Conservation (phyloP, 257 asterid species). For the Hygrophila difformis region DNA sequence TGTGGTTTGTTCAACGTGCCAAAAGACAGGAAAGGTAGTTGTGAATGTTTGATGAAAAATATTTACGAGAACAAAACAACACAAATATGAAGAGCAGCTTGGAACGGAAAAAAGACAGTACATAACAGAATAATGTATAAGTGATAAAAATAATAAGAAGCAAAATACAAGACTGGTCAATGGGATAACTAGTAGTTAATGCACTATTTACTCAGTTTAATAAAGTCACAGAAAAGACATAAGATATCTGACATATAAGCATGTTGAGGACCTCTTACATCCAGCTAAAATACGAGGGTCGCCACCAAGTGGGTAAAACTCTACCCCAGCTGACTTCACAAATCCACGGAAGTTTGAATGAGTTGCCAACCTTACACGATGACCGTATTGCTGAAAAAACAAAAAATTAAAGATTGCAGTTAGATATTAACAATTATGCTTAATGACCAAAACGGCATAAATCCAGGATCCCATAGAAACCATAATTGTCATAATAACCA, state of each 20-base stretch:
- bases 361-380: constrained; percentile 88
- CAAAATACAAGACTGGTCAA: too few relatives aligned
- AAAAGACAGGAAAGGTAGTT: too few relatives aligned
- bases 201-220: not conserved
- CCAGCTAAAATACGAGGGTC: constrained; percentile 97
- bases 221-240: constrained; percentile 1
- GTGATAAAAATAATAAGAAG: too few relatives aligned
- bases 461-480: too few relatives aligned
- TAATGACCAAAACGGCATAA: not conserved
- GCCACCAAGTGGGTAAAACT: constrained; percentile 90
- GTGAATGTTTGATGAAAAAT: too few relatives aligned
- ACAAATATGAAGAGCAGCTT: too few relatives aligned
- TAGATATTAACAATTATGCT: constrained; percentile 3
- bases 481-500: too few relatives aligned
- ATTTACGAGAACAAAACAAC: too few relatives aligned
- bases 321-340: constrained; percentile 82
- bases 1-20: too few relatives aligned
- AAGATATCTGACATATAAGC: constrained; percentile 9
- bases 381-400: constrained; percentile 71
- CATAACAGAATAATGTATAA: too few relatives aligned
- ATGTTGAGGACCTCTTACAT: constrained; percentile 74
- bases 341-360: constrained; percentile 77
- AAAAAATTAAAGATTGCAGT: constrained; percentile 16
- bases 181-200: not conserved
- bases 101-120: too few relatives aligned